These are phyloP conservation scores for Phytophthora brassicae DNA, from an alignment of 352 stramenopile genomes.

Conservation along the genomic window DNA sequence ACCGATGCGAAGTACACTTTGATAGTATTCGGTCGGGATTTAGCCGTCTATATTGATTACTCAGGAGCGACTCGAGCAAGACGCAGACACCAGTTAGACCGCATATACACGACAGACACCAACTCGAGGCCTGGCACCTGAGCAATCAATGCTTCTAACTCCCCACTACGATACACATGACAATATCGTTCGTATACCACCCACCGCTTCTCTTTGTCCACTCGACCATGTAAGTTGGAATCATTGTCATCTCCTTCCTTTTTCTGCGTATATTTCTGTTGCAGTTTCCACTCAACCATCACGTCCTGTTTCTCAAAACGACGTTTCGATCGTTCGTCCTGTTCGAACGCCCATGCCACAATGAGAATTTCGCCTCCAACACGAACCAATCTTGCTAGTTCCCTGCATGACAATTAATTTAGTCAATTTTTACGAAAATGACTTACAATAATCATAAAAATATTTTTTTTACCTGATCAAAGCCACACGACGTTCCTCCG, in stretches of 20 bases:
- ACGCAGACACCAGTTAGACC: conserved; percentile 80
- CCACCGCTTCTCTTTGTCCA: conserved; percentile 58
- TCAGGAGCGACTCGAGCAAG: conserved; percentile 35
- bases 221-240: conserved; percentile 35
- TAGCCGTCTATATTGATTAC: background rate
- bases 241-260: conserved; percentile 6
- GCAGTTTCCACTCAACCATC: conserved; percentile 87
- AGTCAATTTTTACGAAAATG: no score
- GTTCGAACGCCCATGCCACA: conserved; percentile 84
- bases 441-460: no score
- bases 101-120: conserved; percentile 65
- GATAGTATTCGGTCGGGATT: background rate
- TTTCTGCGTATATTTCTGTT: conserved; percentile 68
- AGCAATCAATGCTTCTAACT: conserved; percentile 65
- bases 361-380: conserved; percentile 61
- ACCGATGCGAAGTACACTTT: background rate
- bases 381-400: conserved; percentile 65
- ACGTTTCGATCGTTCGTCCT: conserved; percentile 76
- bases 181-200: conserved; percentile 85
- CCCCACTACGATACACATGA: conserved; percentile 73
- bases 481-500: conserved; percentile 60
- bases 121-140: conserved; percentile 61
- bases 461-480: conserved; percentile 82
- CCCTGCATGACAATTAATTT: conserved; percentile 30
- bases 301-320: conserved; percentile 79